A percentile compares a stretch with the other conserved stretches of the same genome.
These are phyloP conservation scores for Golubevia sp. DNA, from an alignment of 1,284 basidiomycete genomes.

Conservation along the genomic window DNA sequence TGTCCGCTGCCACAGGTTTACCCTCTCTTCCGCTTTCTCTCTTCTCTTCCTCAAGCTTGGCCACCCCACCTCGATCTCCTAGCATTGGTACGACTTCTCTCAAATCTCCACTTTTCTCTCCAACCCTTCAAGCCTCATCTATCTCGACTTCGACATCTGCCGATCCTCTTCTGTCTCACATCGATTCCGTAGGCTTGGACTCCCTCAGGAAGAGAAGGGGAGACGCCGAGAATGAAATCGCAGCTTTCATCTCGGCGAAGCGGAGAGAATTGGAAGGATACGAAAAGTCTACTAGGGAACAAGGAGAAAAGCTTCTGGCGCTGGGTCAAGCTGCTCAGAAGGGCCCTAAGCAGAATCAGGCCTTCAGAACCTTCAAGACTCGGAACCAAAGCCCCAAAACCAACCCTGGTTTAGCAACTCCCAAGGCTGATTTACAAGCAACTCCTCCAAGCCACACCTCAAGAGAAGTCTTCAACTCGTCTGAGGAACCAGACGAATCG, in stretches of 20 bases:
- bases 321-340: neutral
- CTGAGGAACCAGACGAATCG: slow-evolving; percentile 6
- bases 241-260: neutral
- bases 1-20: neutral
- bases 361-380: neutral
- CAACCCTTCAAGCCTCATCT: neutral
- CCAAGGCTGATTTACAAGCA: neutral
- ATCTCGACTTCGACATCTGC: neutral
- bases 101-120: neutral
- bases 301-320: neutral
- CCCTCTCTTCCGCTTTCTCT: neutral
- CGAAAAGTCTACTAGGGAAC: neutral
- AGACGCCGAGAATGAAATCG: neutral
- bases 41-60: neutral
- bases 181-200: neutral
- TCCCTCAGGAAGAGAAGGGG: neutral
- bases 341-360: neutral
- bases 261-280: neutral
- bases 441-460: neutral
- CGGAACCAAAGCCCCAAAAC: neutral
- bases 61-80: neutral
- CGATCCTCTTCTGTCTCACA: neutral
- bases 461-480: no score
- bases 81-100: neutral
- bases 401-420: slow-evolving; percentile 9